phyloP scores from a whole-genome alignment of 352 stramenopile species.

The Phytophthora pini region DNA sequence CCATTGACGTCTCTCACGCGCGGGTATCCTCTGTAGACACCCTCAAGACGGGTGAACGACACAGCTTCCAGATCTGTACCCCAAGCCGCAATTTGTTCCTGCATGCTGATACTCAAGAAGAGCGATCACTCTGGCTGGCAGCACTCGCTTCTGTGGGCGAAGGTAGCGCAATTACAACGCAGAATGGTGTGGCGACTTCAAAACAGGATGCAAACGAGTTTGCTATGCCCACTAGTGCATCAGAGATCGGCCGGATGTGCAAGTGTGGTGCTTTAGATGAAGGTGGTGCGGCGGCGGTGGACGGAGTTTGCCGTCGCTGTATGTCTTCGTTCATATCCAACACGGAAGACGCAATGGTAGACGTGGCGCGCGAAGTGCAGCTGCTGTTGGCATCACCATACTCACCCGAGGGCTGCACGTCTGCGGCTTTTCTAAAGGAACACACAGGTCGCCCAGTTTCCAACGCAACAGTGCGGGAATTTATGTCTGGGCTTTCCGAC shows the following conservation, averaged over 20 bases:
- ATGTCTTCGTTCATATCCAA: slow-evolving; percentile 85
- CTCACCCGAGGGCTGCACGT: slow-evolving; percentile 82
- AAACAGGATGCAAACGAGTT: slow-evolving; percentile 35
- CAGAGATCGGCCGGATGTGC: slow-evolving; percentile 61
- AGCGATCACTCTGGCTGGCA: slow-evolving; percentile 80
- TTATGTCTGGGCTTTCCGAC: slow-evolving; percentile 80
- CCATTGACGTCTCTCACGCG: slow-evolving; percentile 65
- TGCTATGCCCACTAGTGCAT: slow-evolving; percentile 34
- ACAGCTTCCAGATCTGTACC: slow-evolving; percentile 82
- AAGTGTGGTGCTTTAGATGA: slow-evolving; percentile 53
- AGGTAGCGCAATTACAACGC: slow-evolving; percentile 26
- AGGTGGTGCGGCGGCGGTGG: slow-evolving; percentile 34
- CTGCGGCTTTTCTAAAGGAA: slow-evolving; percentile 75
- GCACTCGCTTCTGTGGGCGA: slow-evolving; percentile 70
- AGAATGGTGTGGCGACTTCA: slow-evolving; percentile 18
- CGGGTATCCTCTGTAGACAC: slow-evolving; percentile 72
- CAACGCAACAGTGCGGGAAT: slow-evolving; percentile 68
- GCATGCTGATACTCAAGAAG: slow-evolving; percentile 88
- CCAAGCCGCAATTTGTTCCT: slow-evolving; percentile 66
- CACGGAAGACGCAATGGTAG: slow-evolving; percentile 72
- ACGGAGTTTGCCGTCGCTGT: slow-evolving; percentile 68
- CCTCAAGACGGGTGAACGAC: slow-evolving; percentile 81
- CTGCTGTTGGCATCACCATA: slow-evolving; percentile 86
- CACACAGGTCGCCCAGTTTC: slow-evolving; percentile 51
- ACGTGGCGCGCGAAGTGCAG: slow-evolving; percentile 83